Percentiles rank a stretch among this genome's conserved stretches.
Evolutionary conservation across 2,329 filamentous ascomycete species (phyloP).

Genomic region (Epichloe sp.): DNA sequence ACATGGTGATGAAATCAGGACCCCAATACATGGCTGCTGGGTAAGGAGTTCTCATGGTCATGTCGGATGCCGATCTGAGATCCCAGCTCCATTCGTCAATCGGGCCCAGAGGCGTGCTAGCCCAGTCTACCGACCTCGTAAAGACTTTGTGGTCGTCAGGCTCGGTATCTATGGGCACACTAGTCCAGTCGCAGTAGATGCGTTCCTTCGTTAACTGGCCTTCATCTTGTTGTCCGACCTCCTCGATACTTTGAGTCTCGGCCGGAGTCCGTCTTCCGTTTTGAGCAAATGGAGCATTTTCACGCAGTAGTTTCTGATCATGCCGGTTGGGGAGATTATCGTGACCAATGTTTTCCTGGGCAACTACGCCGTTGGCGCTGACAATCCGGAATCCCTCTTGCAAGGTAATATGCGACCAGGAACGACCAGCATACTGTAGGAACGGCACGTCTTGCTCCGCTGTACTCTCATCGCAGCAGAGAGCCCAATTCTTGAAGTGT

Average conservation of each 20-base stretch:
- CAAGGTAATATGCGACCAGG: conserved; percentile 4
- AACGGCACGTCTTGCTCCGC: conserved; percentile 1
- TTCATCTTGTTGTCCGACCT: conserved; percentile 11
- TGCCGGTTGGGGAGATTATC: neutral
- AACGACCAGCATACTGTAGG: conserved; percentile 5
- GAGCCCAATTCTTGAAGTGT: conserved; percentile 4
- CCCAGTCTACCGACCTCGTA: conserved; percentile 31
- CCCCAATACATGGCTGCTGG: conserved; percentile 50
- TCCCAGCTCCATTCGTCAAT: conserved; percentile 32
- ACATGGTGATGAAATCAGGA: conserved; percentile 46
- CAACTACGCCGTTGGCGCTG: conserved; percentile 11
- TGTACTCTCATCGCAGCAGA: neutral
- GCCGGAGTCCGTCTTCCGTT: neutral
- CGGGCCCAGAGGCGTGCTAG: conserved; percentile 30
- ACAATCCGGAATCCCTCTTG: conserved; percentile 1
- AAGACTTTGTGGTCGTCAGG: conserved; percentile 21
- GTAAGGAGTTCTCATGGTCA: conserved; percentile 42
- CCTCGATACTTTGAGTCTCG: conserved; percentile 1
- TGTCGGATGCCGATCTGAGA: conserved; percentile 31
- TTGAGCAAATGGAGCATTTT: neutral
- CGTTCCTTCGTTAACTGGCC: conserved; percentile 13
- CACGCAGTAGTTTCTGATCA: neutral
- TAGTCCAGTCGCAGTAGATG: conserved; percentile 4
- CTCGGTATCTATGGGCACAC: conserved; percentile 2
- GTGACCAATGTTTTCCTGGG: conserved; percentile 7